phyloP scores from a whole-genome alignment of 345 rosid genomes.

The Luvunga scandens region DNA sequence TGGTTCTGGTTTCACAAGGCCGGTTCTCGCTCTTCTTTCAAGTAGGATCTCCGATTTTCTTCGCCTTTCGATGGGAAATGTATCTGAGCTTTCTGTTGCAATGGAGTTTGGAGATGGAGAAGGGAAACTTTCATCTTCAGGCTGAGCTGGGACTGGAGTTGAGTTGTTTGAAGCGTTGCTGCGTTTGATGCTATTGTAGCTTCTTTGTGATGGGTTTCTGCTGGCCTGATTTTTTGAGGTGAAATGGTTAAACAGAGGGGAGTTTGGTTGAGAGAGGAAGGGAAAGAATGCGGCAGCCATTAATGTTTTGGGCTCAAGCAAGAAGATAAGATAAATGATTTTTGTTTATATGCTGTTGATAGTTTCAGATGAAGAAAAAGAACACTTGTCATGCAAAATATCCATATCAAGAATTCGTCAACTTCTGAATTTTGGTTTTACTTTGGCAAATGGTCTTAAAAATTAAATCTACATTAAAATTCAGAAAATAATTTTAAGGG shows the following conservation, averaged over 20 bases:
- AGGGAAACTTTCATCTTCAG: slow-evolving; percentile 9
- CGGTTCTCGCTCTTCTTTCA: slow-evolving; percentile 36
- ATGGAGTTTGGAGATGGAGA: slow-evolving; percentile 44
- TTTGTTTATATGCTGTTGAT: not conserved
- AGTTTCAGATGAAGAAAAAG: too few species aligned
- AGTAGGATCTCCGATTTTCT: slow-evolving; percentile 63
- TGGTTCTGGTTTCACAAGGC: slow-evolving; percentile 51
- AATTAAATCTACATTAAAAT: too few species aligned
- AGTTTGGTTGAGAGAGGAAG: slow-evolving; percentile 22
- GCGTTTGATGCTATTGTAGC: slow-evolving; percentile 28
- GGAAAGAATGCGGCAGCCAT: slow-evolving; percentile 28
- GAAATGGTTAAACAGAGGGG: slow-evolving; percentile 10
- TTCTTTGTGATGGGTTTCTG: not conserved
- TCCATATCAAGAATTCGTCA: not conserved
- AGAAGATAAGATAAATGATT: slow-evolving; percentile 3
- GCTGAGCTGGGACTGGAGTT: not conserved
- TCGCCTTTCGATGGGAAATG: slow-evolving; percentile 70
- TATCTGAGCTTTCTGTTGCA: slow-evolving; percentile 48
- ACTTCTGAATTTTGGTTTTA: too few species aligned
- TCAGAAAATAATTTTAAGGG: too few species aligned
- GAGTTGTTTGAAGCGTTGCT: slow-evolving; percentile 17
- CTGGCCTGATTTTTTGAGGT: slow-evolving; percentile 1
- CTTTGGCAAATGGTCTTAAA: too few species aligned
- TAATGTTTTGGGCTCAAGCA: too few species aligned
- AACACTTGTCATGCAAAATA: not conserved